Base-by-base conservation (phyloP, 164 flowering plant genomes). In the Berberis vulgaris region DNA sequence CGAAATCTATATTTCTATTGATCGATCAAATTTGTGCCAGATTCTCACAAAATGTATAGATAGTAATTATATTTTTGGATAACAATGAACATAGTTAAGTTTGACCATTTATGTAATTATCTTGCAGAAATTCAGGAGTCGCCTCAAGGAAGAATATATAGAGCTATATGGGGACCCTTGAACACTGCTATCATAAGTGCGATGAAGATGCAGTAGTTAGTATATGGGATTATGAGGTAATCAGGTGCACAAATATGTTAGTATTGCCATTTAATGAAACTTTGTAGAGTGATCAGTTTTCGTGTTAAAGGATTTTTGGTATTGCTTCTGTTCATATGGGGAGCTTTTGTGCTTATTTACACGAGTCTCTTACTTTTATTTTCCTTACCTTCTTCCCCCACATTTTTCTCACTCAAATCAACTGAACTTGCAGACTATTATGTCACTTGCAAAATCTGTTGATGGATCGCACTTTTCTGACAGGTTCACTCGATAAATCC, bases 101-200 rank as follows among this genome's bases (percentile, higher is more conserved):
- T 41, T 2, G 8, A 57, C 3, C 43, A 26, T 57, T 41, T n/a
- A 57, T 9, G 5, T 53, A 39, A 43, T 7, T 64, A 56, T 72
- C 53, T 70, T 76, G 71, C 84, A 93, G 98, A 93, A 77, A 76
- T 63, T 59, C 78, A 69, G 43, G 96, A 90, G 9, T 87, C 96
- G 6, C 92, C 86, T 54, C 82, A 77, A 64, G 97, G 97, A 62
- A 85, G 97, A 77, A 86, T 94, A 26, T 83, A 81, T 47, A 83
- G 96, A 77, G 96, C 98, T 73, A 87, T 91, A 13, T 94, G 96
- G 96, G 98, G 97, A 45, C 96, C 98, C 4, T 67, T 94, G 55
- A 94, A 94, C 76, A 72, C 53, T 64, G 86, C 91, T 52, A 86
- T 91, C 47, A 82, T 94, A 13, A 94, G 97, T 78, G 89, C 69